phyloP scores from a whole-genome alignment of 2,329 filamentous ascomycete genomes.

The Aspergillus unguis region DNA sequence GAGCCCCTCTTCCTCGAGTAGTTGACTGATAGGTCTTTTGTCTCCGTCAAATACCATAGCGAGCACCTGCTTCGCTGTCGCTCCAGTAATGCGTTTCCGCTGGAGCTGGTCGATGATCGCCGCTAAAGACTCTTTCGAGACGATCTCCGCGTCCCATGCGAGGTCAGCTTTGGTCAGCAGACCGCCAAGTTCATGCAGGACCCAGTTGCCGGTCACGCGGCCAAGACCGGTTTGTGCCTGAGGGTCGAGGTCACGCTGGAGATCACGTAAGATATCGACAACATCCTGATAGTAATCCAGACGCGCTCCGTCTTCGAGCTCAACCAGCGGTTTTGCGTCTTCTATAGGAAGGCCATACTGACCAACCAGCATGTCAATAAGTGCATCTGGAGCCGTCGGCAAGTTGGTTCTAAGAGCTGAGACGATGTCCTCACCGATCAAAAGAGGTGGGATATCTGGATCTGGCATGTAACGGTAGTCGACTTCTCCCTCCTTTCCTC shows the following conservation, averaged over 20 bases:
- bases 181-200: constrained; percentile 71
- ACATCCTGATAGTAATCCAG: constrained; percentile 69
- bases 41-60: constrained; percentile 53
- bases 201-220: constrained; percentile 62
- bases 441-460: constrained; percentile 77
- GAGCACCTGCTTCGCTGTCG: constrained; percentile 60
- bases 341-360: constrained; percentile 70
- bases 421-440: constrained; percentile 70
- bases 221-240: constrained; percentile 37
- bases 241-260: constrained; percentile 25
- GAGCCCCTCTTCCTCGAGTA: constrained; percentile 58
- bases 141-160: constrained; percentile 37
- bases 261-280: constrained; percentile 34
- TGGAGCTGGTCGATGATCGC: constrained; percentile 45
- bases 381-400: constrained; percentile 68
- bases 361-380: constrained; percentile 60
- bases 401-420: constrained; percentile 60
- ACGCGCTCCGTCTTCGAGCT: constrained; percentile 72
- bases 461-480: constrained; percentile 99
- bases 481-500: constrained; percentile 93
- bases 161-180: constrained; percentile 54
- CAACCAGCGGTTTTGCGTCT: constrained; percentile 76
- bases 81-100: constrained; percentile 49
- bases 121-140: constrained; percentile 45
- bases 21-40: constrained; percentile 46